A percentile compares a stretch with the other conserved stretches of the same genome.
These are phyloP conservation scores for Ganoderma sinense DNA, from an alignment of 1,284 basidiomycete genomes.

Conservation along the genomic window DNA sequence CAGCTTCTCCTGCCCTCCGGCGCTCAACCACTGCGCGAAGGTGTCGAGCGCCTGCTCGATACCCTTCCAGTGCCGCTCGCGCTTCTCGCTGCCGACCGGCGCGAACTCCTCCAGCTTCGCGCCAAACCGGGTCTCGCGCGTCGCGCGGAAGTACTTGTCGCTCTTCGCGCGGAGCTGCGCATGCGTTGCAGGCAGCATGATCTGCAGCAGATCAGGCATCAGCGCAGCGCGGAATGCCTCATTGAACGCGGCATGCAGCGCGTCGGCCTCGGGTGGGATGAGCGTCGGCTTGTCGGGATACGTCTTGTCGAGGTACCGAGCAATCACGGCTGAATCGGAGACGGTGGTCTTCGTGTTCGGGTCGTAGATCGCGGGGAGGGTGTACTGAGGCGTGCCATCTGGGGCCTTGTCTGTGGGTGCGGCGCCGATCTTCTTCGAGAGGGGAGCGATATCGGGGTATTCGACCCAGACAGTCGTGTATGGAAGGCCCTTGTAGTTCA, in stretches of 20 bases:
- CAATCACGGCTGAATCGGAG: slow-evolving; percentile 42
- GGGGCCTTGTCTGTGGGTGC: slow-evolving; percentile 31
- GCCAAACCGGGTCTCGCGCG: slow-evolving; percentile 44
- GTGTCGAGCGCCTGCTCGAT: slow-evolving; percentile 39
- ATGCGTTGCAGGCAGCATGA: slow-evolving; percentile 35
- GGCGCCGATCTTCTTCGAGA: slow-evolving; percentile 39
- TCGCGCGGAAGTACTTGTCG: slow-evolving; percentile 46
- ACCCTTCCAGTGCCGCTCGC: slow-evolving; percentile 41
- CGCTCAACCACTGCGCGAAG: slow-evolving; percentile 42
- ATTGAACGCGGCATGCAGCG: slow-evolving; percentile 36
- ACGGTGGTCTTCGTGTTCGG: slow-evolving; percentile 35
- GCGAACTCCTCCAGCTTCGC: slow-evolving; percentile 44
- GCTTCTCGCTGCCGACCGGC: slow-evolving; percentile 34
- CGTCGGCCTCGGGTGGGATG: slow-evolving; percentile 37
- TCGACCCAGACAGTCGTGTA: slow-evolving; percentile 41
- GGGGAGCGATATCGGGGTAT: slow-evolving; percentile 43
- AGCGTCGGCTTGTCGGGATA: slow-evolving; percentile 39
- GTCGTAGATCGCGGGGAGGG: slow-evolving; percentile 42
- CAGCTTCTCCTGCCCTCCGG: slow-evolving; percentile 35
- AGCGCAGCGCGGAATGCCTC: slow-evolving; percentile 24
- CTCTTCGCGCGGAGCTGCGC: slow-evolving; percentile 38
- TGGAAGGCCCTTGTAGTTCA: slow-evolving; percentile 40
- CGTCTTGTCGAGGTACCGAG: slow-evolving; percentile 42
- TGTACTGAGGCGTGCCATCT: slow-evolving; percentile 38
- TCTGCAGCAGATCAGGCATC: slow-evolving; percentile 4